A percentile compares a stretch with the other conserved stretches of the same genome.
These are phyloP conservation scores for Rhytidhysteron rufulum DNA, from an alignment of 2,329 filamentous ascomycete genomes.

Conservation along the genomic window DNA sequence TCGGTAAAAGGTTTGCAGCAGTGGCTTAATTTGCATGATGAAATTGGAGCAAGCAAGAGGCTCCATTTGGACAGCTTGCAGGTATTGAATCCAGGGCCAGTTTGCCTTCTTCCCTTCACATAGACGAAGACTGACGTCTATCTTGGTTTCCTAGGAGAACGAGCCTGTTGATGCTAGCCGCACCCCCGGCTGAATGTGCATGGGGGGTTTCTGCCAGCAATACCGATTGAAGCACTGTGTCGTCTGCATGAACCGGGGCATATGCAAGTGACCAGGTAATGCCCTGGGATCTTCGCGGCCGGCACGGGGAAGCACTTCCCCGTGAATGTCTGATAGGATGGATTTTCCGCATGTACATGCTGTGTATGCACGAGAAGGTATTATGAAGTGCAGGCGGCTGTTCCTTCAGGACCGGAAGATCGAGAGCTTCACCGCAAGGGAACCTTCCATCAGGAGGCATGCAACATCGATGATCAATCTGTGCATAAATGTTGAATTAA, in stretches of 20 bases:
- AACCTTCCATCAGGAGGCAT: background rate
- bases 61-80: background rate
- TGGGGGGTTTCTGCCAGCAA: conserved; percentile 26
- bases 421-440: background rate
- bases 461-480: background rate
- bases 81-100: background rate
- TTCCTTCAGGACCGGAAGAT: background rate
- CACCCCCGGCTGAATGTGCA: conserved; percentile 29
- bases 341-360: background rate
- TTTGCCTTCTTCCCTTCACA: conserved; percentile 15
- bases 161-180: conserved; percentile 22
- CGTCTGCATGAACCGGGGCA: conserved; percentile 26
- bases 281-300: conserved; percentile 5
- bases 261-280: background rate
- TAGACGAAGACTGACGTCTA: conserved; percentile 21
- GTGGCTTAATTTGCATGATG: background rate
- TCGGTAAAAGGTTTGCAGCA: background rate
- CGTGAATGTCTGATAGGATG: background rate
- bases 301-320: conserved; percentile 21
- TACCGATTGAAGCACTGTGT: conserved; percentile 23
- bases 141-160: conserved; percentile 20
- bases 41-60: background rate
- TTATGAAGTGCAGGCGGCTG: background rate
- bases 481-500: background rate
- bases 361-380: background rate